Conservation (phyloP, 2,329 filamentous ascomycete genomes). For the Epichloe aotearoae region DNA sequence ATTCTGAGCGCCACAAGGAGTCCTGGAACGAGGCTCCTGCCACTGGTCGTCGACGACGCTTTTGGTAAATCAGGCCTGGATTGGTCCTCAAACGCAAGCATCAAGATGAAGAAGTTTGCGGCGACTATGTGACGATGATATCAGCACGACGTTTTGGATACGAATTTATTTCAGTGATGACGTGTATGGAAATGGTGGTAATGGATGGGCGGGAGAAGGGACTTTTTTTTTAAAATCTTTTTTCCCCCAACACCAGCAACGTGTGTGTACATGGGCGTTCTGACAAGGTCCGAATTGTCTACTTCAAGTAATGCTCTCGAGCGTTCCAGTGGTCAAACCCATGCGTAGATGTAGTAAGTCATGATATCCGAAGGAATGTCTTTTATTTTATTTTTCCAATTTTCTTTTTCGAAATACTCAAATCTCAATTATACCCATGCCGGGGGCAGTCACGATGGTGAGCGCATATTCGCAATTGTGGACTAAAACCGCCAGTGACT, state of each 20-base stretch:
- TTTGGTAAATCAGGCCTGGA: slow-evolving; percentile 7
- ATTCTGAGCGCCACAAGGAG: slow-evolving; percentile 13
- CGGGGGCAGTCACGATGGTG: too few relatives aligned
- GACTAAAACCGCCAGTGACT: too few relatives aligned
- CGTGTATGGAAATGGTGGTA: too few relatives aligned
- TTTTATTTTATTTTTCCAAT: neutral
- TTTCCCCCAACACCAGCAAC: too few relatives aligned
- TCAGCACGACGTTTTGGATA: too few relatives aligned
- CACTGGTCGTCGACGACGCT: slow-evolving; percentile 5
- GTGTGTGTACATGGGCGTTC: too few relatives aligned
- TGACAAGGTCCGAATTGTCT: too few relatives aligned
- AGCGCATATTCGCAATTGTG: too few relatives aligned
- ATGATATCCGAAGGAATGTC: neutral
- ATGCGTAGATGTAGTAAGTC: neutral
- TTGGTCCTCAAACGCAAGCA: neutral
- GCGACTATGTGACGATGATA: neutral
- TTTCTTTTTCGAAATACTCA: too few relatives aligned
- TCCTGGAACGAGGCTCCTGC: slow-evolving; percentile 9
- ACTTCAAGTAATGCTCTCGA: too few relatives aligned
- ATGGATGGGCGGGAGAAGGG: too few relatives aligned
- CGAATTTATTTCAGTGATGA: neutral
- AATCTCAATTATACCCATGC: neutral
- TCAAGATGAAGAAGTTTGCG: neutral
- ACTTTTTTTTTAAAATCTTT: too few relatives aligned
- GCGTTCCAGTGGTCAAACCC: neutral